Base-by-base conservation (phyloP, 768 basidiomycete species). In the Mycena alexandri region DNA sequence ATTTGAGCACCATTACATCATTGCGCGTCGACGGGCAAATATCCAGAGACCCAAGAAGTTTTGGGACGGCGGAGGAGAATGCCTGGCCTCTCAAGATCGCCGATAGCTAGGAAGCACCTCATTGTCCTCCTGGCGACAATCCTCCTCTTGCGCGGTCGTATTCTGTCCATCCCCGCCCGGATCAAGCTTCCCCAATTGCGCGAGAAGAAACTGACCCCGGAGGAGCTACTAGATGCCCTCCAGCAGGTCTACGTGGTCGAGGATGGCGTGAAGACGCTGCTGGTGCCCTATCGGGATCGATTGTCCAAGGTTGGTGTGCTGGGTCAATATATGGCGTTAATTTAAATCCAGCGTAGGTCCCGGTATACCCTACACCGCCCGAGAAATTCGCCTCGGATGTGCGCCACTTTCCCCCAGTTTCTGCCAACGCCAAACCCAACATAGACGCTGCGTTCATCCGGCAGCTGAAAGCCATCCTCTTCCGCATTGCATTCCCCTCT, bases 381-480 rank as follows among this genome's bases (percentile, higher is more conserved):
- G 77, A 82, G 14, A 79, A 86, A 41, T 85, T 93, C 68, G 77
- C 75, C 0, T 73, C 79, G 0, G 87, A 94, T 73, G 84, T 83
- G 4, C 79, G 77, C 14, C 81, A 85, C 73, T 96, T 96, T 72
- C 91, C 90, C 0, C 86, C 84, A 6, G 80, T 90, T 5, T 77
- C 85, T 0, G 73, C 82, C 0, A 70, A 75, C 6, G 74, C 78
- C 5, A 92, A 90, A 76, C 87, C 92, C 0, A 90, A 88, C 59
- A 88, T 94, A 43, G 90, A 94, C 74, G 80, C 83, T 52, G 79
- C 85, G 0, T 95, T 94, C 75, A 77, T 94, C 65, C 80, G 84
- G 21, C 94, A 95, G 74, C 87, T 97, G 12, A 79, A 87, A 17
- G 87, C 93, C 2, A 88, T 97, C 57, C 77, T 95, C 3, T 77